phyloP scores from a whole-genome alignment of 768 basidiomycete species.

The Megacollybia marginata region DNA sequence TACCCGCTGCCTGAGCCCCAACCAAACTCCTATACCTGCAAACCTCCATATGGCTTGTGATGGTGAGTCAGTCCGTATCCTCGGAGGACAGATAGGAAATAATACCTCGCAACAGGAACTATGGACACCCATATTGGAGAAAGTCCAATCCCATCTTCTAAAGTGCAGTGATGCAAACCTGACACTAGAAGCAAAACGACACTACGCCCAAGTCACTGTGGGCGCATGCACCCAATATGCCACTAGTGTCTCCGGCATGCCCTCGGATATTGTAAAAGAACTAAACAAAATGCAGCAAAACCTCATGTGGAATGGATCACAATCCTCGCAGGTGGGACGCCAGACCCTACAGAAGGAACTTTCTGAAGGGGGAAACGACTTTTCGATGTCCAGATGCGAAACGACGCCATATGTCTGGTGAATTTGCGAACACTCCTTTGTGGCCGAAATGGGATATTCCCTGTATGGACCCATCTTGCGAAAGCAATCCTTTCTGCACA shows the following conservation, averaged over 20 bases:
- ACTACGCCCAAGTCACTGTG: constrained; percentile 5
- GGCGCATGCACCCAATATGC: constrained; percentile 13
- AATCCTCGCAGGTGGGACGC: too few species aligned
- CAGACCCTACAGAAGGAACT: too few species aligned
- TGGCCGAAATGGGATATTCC: too few species aligned
- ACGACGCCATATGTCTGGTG: too few species aligned
- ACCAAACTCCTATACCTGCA: not conserved
- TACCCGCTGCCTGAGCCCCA: not conserved
- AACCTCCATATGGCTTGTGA: constrained; percentile 7
- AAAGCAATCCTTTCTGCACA: too few species aligned
- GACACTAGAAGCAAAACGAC: constrained; percentile 3
- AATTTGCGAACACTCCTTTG: too few species aligned
- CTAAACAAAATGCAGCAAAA: not conserved
- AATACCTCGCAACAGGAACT: not conserved
- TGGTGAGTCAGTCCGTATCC: constrained; percentile 3
- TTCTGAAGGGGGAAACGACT: too few species aligned
- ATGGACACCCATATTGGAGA: constrained; percentile 5
- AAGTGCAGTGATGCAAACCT: constrained; percentile 6
- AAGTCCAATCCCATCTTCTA: not conserved
- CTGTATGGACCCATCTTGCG: too few species aligned
- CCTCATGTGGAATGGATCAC: too few species aligned
- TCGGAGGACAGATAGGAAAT: constrained; percentile 9
- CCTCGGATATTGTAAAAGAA: constrained; percentile 1
- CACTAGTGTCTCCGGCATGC: constrained; percentile 15
- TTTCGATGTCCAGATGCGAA: too few species aligned